Evolutionary conservation across 2,329 filamentous ascomycete species (phyloP).

Genomic region (Phyllosticta paracitricarpa): DNA sequence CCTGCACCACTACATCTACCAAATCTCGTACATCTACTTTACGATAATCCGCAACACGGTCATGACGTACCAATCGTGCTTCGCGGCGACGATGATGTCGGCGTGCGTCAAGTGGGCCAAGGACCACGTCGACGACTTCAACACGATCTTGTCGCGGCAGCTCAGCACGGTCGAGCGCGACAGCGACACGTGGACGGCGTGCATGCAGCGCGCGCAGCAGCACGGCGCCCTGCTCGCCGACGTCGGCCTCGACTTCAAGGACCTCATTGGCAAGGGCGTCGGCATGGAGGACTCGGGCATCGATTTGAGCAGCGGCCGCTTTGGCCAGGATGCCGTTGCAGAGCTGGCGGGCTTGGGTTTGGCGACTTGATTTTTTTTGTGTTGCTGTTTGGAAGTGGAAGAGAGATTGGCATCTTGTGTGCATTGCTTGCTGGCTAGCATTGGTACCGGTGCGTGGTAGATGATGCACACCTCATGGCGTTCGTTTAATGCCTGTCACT

Average conservation of each 20-base stretch:
- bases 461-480: too few relatives aligned
- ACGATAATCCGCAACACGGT: conserved; percentile 90
- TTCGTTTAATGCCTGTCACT: too few relatives aligned
- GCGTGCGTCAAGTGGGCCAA: conserved; percentile 99
- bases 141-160: conserved; percentile 69
- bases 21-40: conserved; percentile 93
- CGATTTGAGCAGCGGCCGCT: neutral
- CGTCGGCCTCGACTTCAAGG: conserved; percentile 82
- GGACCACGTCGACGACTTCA: conserved; percentile 85
- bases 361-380: neutral
- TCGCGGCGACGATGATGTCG: conserved; percentile 78
- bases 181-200: conserved; percentile 70
- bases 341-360: conserved; percentile 1
- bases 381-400: neutral
- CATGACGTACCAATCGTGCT: conserved; percentile 67
- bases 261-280: conserved; percentile 52
- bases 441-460: too few relatives aligned
- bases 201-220: conserved; percentile 69
- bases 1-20: conserved; percentile 85
- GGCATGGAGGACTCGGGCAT: conserved; percentile 2
- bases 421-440: neutral
- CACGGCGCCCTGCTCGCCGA: conserved; percentile 73
- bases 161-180: conserved; percentile 73
- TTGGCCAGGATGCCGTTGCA: neutral
- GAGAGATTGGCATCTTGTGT: neutral